Evolutionary conservation across 2,329 filamentous ascomycete genomes (phyloP).

Genomic region (Blastomyces emzantsi): DNA sequence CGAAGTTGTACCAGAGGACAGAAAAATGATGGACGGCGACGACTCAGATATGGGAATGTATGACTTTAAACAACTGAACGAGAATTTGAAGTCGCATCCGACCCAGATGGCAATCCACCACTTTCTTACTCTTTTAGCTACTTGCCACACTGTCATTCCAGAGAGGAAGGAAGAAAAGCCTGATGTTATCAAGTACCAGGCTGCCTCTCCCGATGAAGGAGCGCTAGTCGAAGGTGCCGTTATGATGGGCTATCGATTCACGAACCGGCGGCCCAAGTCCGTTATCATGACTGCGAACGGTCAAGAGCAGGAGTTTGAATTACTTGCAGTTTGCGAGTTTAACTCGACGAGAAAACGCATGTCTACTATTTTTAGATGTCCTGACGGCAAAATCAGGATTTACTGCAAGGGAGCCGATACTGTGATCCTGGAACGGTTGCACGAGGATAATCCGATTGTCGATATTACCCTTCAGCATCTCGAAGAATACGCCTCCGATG

Average conservation of each 20-base stretch:
- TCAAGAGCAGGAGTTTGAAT: constrained; percentile 69
- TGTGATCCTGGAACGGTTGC: constrained; percentile 86
- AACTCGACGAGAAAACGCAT: constrained; percentile 96
- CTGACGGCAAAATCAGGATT: constrained; percentile 85
- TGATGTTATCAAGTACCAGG: constrained; percentile 89
- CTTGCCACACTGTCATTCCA: constrained; percentile 95
- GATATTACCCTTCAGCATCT: constrained; percentile 87
- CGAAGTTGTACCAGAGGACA: constrained; percentile 84
- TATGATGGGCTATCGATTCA: constrained; percentile 76
- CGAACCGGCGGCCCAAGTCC: constrained; percentile 76
- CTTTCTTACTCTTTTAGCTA: constrained; percentile 77
- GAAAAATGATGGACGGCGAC: constrained; percentile 68
- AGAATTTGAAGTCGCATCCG: constrained; percentile 58
- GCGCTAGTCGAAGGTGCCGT: constrained; percentile 92
- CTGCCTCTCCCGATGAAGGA: constrained; percentile 92
- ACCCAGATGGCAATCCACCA: constrained; percentile 61
- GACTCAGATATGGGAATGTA: constrained; percentile 69
- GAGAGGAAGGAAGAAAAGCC: constrained; percentile 70
- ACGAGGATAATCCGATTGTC: constrained; percentile 72
- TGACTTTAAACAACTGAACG: constrained; percentile 66
- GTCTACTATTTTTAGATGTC: constrained; percentile 95
- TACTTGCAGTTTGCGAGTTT: constrained; percentile 97
- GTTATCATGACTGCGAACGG: constrained; percentile 76
- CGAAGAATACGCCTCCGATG: constrained; percentile 98
- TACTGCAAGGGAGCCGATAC: constrained; percentile 98